Conservation (phyloP, 2,329 filamentous ascomycete genomes). For the Esteya vermicola region DNA sequence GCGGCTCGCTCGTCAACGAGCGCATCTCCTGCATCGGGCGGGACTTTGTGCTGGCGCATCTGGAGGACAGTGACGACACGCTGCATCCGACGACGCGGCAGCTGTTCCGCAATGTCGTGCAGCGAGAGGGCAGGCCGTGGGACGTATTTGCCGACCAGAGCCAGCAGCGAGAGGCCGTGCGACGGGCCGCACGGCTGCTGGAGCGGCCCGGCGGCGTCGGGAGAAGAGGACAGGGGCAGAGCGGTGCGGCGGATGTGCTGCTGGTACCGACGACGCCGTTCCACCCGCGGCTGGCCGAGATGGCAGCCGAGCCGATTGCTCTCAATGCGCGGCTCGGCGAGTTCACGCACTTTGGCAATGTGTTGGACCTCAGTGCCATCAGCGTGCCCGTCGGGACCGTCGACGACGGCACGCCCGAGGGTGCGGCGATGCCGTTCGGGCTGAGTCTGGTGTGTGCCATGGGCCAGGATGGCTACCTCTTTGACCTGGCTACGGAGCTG, state of each 20-base stretch:
- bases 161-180: constrained; percentile 26
- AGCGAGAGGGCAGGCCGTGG: constrained; percentile 23
- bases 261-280: constrained; percentile 28
- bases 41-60: constrained; percentile 20
- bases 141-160: constrained; percentile 34
- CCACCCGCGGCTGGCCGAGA: constrained; percentile 29
- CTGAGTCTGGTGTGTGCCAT: constrained; percentile 25
- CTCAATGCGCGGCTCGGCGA: constrained; percentile 34
- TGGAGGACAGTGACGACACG: too few species aligned
- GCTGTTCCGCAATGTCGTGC: constrained; percentile 25
- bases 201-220: constrained; percentile 6
- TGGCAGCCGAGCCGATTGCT: constrained; percentile 31
- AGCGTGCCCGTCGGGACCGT: constrained; percentile 28
- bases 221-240: neutral
- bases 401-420: constrained; percentile 10
- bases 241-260: constrained; percentile 23
- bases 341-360: constrained; percentile 41
- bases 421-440: constrained; percentile 33
- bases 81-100: constrained; percentile 34
- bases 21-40: constrained; percentile 25
- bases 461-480: constrained; percentile 23
- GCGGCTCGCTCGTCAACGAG: constrained; percentile 34
- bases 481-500: constrained; percentile 17
- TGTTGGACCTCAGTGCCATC: constrained; percentile 38
- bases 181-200: constrained; percentile 12